Evolutionary conservation across 2,329 filamentous ascomycete species (phyloP).

Genomic region (Dactylellina parvicollis): DNA sequence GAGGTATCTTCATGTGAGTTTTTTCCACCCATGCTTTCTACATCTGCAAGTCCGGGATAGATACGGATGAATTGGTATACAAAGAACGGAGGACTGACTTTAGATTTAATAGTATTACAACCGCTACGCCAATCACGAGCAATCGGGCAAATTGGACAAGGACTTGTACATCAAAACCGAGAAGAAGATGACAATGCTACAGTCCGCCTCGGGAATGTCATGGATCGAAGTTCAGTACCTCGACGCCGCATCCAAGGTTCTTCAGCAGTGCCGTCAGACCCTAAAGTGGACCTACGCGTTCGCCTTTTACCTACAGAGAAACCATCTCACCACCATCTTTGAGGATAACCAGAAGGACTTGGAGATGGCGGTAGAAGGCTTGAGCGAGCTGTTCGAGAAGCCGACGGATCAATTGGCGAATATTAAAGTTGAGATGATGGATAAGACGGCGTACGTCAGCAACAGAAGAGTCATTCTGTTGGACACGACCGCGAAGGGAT

Average conservation of each 20-base stretch:
- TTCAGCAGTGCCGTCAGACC: slow-evolving; percentile 97
- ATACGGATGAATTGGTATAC: neutral
- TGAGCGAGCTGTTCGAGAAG: slow-evolving; percentile 99
- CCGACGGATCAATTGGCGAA: slow-evolving; percentile 84
- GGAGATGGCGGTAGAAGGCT: slow-evolving; percentile 93
- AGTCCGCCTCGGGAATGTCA: slow-evolving; percentile 92
- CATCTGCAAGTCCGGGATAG: too few relatives aligned
- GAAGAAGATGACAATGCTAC: slow-evolving; percentile 97
- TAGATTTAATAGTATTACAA: slow-evolving; percentile 84
- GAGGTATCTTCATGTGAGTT: slow-evolving; percentile 73
- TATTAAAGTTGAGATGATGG: slow-evolving; percentile 96
- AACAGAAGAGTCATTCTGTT: slow-evolving; percentile 88
- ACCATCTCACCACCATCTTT: slow-evolving; percentile 96
- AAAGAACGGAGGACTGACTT: neutral
- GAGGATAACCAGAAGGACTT: slow-evolving; percentile 99
- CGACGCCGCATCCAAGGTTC: slow-evolving; percentile 87
- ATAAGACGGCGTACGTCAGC: slow-evolving; percentile 97
- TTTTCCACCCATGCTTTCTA: neutral
- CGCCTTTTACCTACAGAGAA: slow-evolving; percentile 93
- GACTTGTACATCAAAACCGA: slow-evolving; percentile 96
- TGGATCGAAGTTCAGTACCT: slow-evolving; percentile 99
- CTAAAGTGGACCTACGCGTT: slow-evolving; percentile 99
- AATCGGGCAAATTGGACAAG: slow-evolving; percentile 94
- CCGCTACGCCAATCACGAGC: slow-evolving; percentile 97
- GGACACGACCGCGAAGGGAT: slow-evolving; percentile 89